Conservation (phyloP, 371 early-diverging fungal species). For the Mycotypha africana region DNA sequence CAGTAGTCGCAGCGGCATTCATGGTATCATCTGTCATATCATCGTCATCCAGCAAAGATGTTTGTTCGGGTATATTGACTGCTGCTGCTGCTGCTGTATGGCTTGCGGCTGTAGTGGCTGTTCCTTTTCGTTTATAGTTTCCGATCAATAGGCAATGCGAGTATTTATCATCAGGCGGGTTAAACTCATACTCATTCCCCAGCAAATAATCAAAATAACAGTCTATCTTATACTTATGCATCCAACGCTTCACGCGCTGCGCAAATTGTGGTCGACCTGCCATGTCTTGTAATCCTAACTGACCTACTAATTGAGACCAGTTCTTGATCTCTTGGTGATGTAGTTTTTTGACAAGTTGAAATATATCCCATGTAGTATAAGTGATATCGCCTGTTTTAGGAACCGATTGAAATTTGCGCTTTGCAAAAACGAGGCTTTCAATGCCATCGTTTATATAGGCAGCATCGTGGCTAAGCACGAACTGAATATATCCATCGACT, state of each 20-base stretch:
- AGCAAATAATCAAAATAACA: slow-evolving; percentile 46
- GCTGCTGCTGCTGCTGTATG: background rate
- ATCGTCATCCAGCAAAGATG: background rate
- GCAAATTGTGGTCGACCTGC: slow-evolving; percentile 45
- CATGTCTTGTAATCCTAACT: slow-evolving; percentile 37
- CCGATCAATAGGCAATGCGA: slow-evolving; percentile 40
- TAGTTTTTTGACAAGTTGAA: slow-evolving; percentile 36
- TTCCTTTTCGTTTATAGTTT: slow-evolving; percentile 32
- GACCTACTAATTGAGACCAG: slow-evolving; percentile 47
- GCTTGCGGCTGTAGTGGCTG: slow-evolving; percentile 8
- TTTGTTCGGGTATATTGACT: slow-evolving; percentile 3
- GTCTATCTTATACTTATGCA: slow-evolving; percentile 45
- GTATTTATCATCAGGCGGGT: slow-evolving; percentile 27
- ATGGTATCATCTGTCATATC: too few relatives aligned
- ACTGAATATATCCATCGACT: slow-evolving; percentile 44
- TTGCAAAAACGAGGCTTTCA: slow-evolving; percentile 35
- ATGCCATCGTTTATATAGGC: slow-evolving; percentile 30
- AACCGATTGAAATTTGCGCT: slow-evolving; percentile 36
- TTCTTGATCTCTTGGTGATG: slow-evolving; percentile 45
- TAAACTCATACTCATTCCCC: slow-evolving; percentile 34
- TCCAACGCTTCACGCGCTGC: slow-evolving; percentile 46
- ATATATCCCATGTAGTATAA: slow-evolving; percentile 45
- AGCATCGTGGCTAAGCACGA: slow-evolving; percentile 35
- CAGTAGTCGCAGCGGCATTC: too few relatives aligned
- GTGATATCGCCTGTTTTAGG: slow-evolving; percentile 41